phyloP scores from a whole-genome alignment of 805 yeast species.

The Cyberlindnera amylophila region DNA sequence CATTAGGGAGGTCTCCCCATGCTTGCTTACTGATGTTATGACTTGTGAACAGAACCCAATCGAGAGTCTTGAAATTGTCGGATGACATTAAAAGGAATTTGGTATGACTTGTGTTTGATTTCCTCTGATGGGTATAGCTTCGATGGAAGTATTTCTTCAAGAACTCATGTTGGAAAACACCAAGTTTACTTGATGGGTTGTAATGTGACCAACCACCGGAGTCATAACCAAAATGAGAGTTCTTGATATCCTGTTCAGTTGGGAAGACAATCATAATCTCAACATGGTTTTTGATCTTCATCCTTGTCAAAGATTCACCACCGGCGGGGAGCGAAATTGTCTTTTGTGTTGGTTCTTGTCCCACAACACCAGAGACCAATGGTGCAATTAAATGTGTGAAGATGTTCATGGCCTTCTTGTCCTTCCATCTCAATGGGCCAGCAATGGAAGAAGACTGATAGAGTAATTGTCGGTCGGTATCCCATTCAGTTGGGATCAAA shows the following conservation, averaged over 20 bases:
- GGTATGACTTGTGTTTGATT: constrained; percentile 54
- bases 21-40: constrained; percentile 76
- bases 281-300: constrained; percentile 27
- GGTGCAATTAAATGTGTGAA: constrained; percentile 27
- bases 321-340: constrained; percentile 16
- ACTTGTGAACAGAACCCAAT: constrained; percentile 72
- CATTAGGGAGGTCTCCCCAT: constrained; percentile 55
- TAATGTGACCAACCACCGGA: constrained; percentile 51
- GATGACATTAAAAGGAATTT: constrained; percentile 60
- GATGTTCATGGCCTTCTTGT: constrained; percentile 15
- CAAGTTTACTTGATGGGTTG: constrained; percentile 29
- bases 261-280: constrained; percentile 43
- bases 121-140: constrained; percentile 28
- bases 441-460: constrained; percentile 34
- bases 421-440: constrained; percentile 13
- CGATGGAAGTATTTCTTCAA: constrained; percentile 35
- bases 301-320: constrained; percentile 18
- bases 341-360: constrained; percentile 1
- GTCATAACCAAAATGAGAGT: constrained; percentile 40
- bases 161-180: constrained; percentile 36
- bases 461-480: constrained; percentile 22
- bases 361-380: constrained; percentile 13
- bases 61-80: constrained; percentile 45
- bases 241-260: constrained; percentile 35
- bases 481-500: constrained; percentile 9